These are phyloP conservation scores for Lojkania enalia DNA, from an alignment of 2,329 filamentous ascomycete genomes.

Conservation along the genomic window DNA sequence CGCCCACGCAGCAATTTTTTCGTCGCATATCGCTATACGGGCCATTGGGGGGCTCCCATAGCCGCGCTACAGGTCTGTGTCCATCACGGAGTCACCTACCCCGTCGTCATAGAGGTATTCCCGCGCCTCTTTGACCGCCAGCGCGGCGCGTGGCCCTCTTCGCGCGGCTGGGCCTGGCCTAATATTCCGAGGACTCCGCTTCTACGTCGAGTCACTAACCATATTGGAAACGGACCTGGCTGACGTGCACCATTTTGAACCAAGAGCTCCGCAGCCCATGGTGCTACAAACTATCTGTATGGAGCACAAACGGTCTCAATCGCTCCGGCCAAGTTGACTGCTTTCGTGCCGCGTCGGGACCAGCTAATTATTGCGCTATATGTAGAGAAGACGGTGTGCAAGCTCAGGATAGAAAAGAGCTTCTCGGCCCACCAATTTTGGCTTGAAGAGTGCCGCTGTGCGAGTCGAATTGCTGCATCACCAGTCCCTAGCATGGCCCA, in stretches of 20 bases:
- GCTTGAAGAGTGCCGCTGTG: neutral
- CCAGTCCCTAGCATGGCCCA: slow-evolving; percentile 26
- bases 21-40: neutral
- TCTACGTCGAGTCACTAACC: slow-evolving; percentile 22
- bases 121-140: slow-evolving; percentile 17
- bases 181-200: slow-evolving; percentile 25
- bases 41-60: slow-evolving; percentile 8
- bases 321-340: slow-evolving; percentile 30
- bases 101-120: slow-evolving; percentile 24
- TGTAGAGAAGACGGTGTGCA: slow-evolving; percentile 23
- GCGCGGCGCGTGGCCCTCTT: slow-evolving; percentile 8
- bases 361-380: slow-evolving; percentile 26
- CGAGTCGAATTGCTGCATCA: neutral
- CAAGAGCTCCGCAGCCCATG: slow-evolving; percentile 20
- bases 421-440: neutral
- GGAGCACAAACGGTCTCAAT: slow-evolving; percentile 30
- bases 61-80: slow-evolving; percentile 12
- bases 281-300: slow-evolving; percentile 29
- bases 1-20: neutral
- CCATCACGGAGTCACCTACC: slow-evolving; percentile 25
- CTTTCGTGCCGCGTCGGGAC: slow-evolving; percentile 20
- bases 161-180: slow-evolving; percentile 18
- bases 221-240: slow-evolving; percentile 26
- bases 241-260: slow-evolving; percentile 14
- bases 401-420: slow-evolving; percentile 11